These are phyloP conservation scores for Citeromyces hawaiiensis DNA, from an alignment of 1,139 yeast genomes.

Conservation along the genomic window DNA sequence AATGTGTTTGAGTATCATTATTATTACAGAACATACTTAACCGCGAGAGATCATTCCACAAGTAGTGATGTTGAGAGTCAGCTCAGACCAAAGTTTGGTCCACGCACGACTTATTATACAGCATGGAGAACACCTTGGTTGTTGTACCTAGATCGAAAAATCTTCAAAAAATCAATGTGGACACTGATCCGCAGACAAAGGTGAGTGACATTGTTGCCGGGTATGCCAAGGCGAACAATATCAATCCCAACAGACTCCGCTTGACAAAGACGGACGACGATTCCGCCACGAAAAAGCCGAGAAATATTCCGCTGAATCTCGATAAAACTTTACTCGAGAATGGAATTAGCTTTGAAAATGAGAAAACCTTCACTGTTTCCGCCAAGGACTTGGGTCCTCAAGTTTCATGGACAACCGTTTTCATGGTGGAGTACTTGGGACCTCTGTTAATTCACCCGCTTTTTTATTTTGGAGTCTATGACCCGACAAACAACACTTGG, in stretches of 20 bases:
- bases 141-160: slow-evolving; percentile 15
- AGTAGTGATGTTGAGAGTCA: too few relatives aligned
- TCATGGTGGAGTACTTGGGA: slow-evolving; percentile 75
- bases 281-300: slow-evolving; percentile 16
- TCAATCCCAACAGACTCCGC: slow-evolving; percentile 28
- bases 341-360: slow-evolving; percentile 16
- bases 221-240: slow-evolving; percentile 28
- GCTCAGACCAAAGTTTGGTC: too few relatives aligned
- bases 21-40: too few relatives aligned
- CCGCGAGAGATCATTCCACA: too few relatives aligned
- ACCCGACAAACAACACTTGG: slow-evolving; percentile 25
- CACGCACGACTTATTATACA: background rate
- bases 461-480: slow-evolving; percentile 30
- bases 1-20: too few relatives aligned
- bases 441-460: slow-evolving; percentile 74
- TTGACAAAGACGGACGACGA: slow-evolving; percentile 16
- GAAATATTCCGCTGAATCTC: slow-evolving; percentile 21
- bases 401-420: slow-evolving; percentile 84
- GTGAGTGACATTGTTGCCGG: slow-evolving; percentile 17
- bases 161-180: slow-evolving; percentile 17
- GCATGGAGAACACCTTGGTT: slow-evolving; percentile 13
- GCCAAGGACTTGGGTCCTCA: slow-evolving; percentile 92
- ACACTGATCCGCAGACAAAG: slow-evolving; percentile 17
- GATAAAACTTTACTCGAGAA: slow-evolving; percentile 20
- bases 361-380: slow-evolving; percentile 23